Conservation (phyloP, 306 rosid species). For the Quercus engelmannii region DNA sequence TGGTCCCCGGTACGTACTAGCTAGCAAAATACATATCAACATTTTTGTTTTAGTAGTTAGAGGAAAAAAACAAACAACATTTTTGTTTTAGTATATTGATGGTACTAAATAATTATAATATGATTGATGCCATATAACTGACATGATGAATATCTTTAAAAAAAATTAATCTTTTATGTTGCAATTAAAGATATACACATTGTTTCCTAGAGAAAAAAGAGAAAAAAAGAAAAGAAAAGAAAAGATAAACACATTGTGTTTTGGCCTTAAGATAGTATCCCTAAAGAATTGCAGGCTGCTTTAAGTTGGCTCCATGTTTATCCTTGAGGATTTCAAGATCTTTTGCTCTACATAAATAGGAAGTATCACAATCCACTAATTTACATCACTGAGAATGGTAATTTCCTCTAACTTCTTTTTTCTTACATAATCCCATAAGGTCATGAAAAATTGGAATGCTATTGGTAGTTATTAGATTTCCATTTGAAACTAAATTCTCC, state of each 20-base stretch:
- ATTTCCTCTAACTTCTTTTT: not conserved
- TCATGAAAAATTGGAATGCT: not conserved
- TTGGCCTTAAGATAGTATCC: not conserved
- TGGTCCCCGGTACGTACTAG: constrained; percentile 46
- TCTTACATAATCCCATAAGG: not conserved
- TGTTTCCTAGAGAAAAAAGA: too few species aligned
- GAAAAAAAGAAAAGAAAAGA: too few species aligned
- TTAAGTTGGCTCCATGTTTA: constrained; percentile 49
- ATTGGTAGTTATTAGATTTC: not conserved
- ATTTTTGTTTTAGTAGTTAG: not conserved
- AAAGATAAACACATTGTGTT: too few species aligned
- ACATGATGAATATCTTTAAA: too few species aligned
- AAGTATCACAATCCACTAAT: constrained; percentile 48
- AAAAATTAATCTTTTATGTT: too few species aligned
- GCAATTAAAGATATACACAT: too few species aligned
- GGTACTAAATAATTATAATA: too few species aligned
- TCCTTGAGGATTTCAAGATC: constrained; percentile 48
- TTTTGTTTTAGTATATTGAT: too few species aligned
- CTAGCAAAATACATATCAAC: not conserved
- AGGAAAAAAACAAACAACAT: too few species aligned
- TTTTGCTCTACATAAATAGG: constrained; percentile 40
- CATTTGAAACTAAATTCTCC: not conserved
- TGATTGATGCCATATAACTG: too few species aligned
- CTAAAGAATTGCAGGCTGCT: constrained; percentile 31
- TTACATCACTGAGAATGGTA: constrained; percentile 73